Base-by-base conservation (phyloP, 2,329 filamentous ascomycete genomes). In the Apiospora malaysiana region DNA sequence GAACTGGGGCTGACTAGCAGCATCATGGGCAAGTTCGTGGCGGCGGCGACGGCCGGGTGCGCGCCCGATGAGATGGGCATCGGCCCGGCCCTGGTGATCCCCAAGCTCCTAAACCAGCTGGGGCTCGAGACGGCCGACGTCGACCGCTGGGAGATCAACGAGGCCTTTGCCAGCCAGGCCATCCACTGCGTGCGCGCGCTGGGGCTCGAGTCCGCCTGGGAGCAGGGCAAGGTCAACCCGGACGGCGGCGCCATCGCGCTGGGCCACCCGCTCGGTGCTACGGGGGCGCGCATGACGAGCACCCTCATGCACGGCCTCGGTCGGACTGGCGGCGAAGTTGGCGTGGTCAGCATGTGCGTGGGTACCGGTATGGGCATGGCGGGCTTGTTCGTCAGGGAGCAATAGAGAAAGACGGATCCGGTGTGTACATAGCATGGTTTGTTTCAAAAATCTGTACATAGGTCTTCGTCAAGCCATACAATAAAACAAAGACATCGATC, bases 211-310 rank as follows among this genome's bases (percentile, higher is more conserved):
- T 79, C 83, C 77, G 89, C 78, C 75, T 90, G 85, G 83, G 87
- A 91, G 75, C 82, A 88, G 70, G 89, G 89, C 9, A 91, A 88
- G 82, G 92, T 98, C 23, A 98, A 98, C 82, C 94, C 94, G 0
- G 94, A 97, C 77, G 95, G 95, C 72, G 95, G 95, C 43, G 95
- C 95, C 2, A 97, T 98, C 81, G 95, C 95, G n/a, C 83, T 98
- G 32, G 95, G 95, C 1, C 95, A 98, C 81, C 95, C 95, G 7
- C 87, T 98, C 0, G 95, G 95, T 66, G 95, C 94, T 43, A 98
- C 95, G 6, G 94, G 94, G 45, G 94, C 93, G 42, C 86, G 95
- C 75, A 92, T 97, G 87, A 83, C 94, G 76, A 90, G 90, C 66
- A 95, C 93, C 68, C 81, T 95, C 75, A 76, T 87, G 76, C 89